Conservation (phyloP, 2,329 filamentous ascomycete genomes). For the Fusarium verticillioides region DNA sequence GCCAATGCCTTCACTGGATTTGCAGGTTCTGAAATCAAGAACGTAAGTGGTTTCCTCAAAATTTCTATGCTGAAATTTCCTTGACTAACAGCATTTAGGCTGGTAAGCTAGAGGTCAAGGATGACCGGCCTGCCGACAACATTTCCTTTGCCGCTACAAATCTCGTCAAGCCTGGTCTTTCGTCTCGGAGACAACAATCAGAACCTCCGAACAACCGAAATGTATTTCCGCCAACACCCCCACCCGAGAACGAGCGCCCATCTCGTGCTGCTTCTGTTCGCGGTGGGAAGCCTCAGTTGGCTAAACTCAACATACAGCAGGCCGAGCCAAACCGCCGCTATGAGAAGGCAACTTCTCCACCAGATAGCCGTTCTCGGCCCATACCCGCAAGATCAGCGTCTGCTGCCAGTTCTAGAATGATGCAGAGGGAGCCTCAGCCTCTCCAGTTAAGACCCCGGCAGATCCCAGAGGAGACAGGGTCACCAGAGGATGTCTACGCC, state of each 20-base stretch:
- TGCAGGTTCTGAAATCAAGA: conserved; percentile 81
- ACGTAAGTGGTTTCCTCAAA: conserved; percentile 58
- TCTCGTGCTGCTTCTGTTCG: conserved; percentile 70
- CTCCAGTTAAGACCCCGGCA: conserved; percentile 46
- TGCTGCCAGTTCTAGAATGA: conserved; percentile 57
- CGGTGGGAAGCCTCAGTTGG: conserved; percentile 69
- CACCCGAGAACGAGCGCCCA: conserved; percentile 84
- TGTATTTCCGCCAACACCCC: conserved; percentile 97
- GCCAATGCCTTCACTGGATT: conserved; percentile 86
- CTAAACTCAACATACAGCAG: conserved; percentile 71
- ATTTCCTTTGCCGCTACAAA: conserved; percentile 94
- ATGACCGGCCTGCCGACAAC: conserved; percentile 84
- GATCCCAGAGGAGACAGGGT: conserved; percentile 66
- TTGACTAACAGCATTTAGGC: conserved; percentile 52
- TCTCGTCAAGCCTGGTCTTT: conserved; percentile 86
- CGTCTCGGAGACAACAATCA: conserved; percentile 84
- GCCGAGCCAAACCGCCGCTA: conserved; percentile 62
- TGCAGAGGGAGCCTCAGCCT: conserved; percentile 52
- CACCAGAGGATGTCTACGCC: conserved; percentile 75
- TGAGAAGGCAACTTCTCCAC: conserved; percentile 64
- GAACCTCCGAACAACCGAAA: conserved; percentile 83
- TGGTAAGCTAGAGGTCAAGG: conserved; percentile 67
- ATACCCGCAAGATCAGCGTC: conserved; percentile 56
- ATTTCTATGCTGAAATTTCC: not conserved
- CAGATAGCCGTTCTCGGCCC: conserved; percentile 49